A percentile compares a stretch with the other conserved stretches of the same genome.
Evolutionary conservation across 2,329 filamentous ascomycete species (phyloP).

Genomic region (Cordyceps javanica): DNA sequence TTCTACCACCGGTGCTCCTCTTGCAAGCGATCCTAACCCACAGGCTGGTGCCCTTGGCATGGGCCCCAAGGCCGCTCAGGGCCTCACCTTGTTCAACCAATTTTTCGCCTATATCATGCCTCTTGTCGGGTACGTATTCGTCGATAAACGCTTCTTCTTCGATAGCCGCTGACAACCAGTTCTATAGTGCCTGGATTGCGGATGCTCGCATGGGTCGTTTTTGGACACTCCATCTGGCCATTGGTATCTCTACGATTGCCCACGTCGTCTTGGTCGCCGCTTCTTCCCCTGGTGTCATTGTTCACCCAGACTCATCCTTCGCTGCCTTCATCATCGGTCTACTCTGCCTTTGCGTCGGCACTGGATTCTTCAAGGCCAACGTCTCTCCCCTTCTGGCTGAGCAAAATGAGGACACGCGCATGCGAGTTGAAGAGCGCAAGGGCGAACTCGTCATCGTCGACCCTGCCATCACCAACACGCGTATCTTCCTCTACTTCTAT

Average conservation of each 20-base stretch:
- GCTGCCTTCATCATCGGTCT: slow-evolving; percentile 65
- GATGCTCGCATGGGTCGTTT: slow-evolving; percentile 70
- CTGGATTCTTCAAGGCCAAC: slow-evolving; percentile 77
- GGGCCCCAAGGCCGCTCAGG: slow-evolving; percentile 50
- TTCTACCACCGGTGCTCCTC: slow-evolving; percentile 47
- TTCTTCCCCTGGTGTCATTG: slow-evolving; percentile 57
- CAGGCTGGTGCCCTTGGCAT: slow-evolving; percentile 49
- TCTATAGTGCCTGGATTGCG: slow-evolving; percentile 46
- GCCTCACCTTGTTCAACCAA: slow-evolving; percentile 46
- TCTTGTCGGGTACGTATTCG: slow-evolving; percentile 38
- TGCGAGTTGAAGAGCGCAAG: slow-evolving; percentile 47
- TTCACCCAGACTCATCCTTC: slow-evolving; percentile 50
- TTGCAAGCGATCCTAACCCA: slow-evolving; percentile 18
- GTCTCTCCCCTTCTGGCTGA: slow-evolving; percentile 67
- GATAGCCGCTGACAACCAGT: neutral
- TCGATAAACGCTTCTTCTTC: slow-evolving; percentile 22
- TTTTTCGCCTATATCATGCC: slow-evolving; percentile 59
- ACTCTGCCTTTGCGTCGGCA: slow-evolving; percentile 52
- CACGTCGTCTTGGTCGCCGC: slow-evolving; percentile 61
- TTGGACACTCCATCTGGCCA: slow-evolving; percentile 64
- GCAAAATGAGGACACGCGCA: slow-evolving; percentile 55
- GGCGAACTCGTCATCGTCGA: slow-evolving; percentile 67
- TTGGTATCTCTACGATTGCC: slow-evolving; percentile 58
- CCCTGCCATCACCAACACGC: slow-evolving; percentile 59
- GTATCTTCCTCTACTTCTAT: slow-evolving; percentile 61